phyloP scores from a whole-genome alignment of 202 grass and related monocot genomes.

The Tripidium arundinaceum region DNA sequence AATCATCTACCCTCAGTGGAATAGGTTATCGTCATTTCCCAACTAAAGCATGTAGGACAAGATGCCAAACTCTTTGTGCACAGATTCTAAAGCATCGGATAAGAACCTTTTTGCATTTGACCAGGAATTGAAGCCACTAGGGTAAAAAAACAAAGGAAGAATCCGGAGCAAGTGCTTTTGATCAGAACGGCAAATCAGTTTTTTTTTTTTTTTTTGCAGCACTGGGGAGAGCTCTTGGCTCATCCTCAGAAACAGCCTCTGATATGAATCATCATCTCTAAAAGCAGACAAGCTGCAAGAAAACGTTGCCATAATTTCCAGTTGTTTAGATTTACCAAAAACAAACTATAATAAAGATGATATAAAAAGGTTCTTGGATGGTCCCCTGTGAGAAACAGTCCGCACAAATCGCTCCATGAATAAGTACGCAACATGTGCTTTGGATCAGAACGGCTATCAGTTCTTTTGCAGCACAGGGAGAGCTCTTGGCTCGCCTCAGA shows the following conservation, averaged over 20 bases:
- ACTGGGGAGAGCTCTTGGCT: not conserved
- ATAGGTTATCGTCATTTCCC: conserved; percentile 20
- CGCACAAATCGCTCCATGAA: not conserved
- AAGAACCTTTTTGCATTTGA: conserved; percentile 3
- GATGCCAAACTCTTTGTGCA: too few relatives aligned
- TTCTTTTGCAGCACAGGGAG: conserved; percentile 13
- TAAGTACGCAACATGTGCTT: not conserved
- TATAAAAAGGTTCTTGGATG: not conserved
- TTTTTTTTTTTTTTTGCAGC: too few relatives aligned
- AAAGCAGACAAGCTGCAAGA: not conserved
- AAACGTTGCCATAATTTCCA: not conserved
- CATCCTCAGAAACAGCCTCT: conserved; percentile 51
- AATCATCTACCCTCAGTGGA: conserved; percentile 24
- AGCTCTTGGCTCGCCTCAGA: conserved; percentile 27
- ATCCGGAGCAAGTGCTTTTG: too few relatives aligned
- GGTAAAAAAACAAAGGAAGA: not conserved
- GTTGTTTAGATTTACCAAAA: not conserved
- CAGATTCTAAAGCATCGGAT: too few relatives aligned
- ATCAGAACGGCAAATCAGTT: conserved; percentile 42
- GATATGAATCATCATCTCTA: conserved; percentile 31
- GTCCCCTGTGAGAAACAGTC: not conserved
- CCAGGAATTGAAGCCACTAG: too few relatives aligned
- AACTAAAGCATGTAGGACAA: not conserved
- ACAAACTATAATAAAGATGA: not conserved
- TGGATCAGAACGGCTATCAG: conserved; percentile 23